Conservation (phyloP, 2,329 filamentous ascomycete species). For the Penicillium sp. region DNA sequence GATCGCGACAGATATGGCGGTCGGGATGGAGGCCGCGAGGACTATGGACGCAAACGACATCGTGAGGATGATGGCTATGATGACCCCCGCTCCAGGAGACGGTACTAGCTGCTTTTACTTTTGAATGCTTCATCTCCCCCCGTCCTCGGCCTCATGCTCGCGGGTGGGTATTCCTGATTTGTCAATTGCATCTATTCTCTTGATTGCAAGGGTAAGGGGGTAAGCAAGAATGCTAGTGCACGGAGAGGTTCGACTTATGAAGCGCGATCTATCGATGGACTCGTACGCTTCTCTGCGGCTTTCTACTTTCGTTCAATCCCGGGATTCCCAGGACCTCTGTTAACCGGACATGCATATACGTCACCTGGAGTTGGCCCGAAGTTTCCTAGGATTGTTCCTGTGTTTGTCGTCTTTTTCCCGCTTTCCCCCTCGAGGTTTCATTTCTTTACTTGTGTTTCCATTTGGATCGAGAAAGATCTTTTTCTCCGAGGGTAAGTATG, state of each 20-base stretch:
- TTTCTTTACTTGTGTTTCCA: slow-evolving; percentile 21
- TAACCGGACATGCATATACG: slow-evolving; percentile 5
- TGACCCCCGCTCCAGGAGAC: slow-evolving; percentile 59
- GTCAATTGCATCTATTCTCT: slow-evolving; percentile 22
- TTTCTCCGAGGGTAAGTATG: slow-evolving; percentile 39
- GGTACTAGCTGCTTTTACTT: slow-evolving; percentile 45
- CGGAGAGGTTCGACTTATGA: slow-evolving; percentile 28
- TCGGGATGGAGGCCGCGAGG: slow-evolving; percentile 49
- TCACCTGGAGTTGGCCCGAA: slow-evolving; percentile 3
- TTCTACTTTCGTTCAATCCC: not conserved
- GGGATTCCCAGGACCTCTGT: slow-evolving; percentile 1
- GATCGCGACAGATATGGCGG: slow-evolving; percentile 45
- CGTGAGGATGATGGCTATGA: slow-evolving; percentile 77
- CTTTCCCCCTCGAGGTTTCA: slow-evolving; percentile 19
- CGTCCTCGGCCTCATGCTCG: slow-evolving; percentile 31
- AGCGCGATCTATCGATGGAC: not conserved
- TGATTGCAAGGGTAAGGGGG: slow-evolving; percentile 30
- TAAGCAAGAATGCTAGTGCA: slow-evolving; percentile 27
- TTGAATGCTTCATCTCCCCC: slow-evolving; percentile 13
- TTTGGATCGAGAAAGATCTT: slow-evolving; percentile 25
- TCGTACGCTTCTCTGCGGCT: no score
- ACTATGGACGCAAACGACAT: slow-evolving; percentile 57
- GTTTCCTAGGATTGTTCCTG: slow-evolving; percentile 15
- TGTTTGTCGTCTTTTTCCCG: slow-evolving; percentile 25
- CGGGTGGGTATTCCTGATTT: slow-evolving; percentile 43